Percentiles rank a stretch among this genome's conserved stretches.
Conservation (phyloP, 2,329 filamentous ascomycete species). For the Samsoniella hepiali region DNA sequence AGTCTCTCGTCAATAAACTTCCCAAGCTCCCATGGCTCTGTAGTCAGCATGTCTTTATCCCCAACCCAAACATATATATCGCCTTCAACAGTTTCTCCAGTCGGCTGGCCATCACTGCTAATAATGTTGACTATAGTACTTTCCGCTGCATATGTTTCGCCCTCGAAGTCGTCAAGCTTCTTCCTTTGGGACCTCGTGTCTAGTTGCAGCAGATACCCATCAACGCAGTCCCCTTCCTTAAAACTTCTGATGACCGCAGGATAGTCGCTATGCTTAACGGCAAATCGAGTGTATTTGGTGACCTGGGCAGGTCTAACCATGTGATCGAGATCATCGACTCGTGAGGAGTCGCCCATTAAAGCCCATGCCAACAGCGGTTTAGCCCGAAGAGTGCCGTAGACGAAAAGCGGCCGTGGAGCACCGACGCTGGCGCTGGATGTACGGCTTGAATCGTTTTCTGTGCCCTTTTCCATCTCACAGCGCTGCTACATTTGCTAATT, state of each 20-base stretch:
- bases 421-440: too few species aligned
- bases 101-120: not conserved
- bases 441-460: too few species aligned
- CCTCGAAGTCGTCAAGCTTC: slow-evolving; percentile 35
- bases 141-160: slow-evolving; percentile 24
- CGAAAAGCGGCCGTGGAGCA: slow-evolving; percentile 25
- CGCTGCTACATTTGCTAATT: too few species aligned
- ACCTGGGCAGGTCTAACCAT: slow-evolving; percentile 18
- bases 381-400: slow-evolving; percentile 31
- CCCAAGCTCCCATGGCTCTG: slow-evolving; percentile 27
- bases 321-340: not conserved
- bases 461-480: too few species aligned
- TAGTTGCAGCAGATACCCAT: slow-evolving; percentile 26
- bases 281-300: slow-evolving; percentile 20
- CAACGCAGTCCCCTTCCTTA: slow-evolving; percentile 19
- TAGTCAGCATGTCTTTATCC: slow-evolving; percentile 19
- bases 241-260: slow-evolving; percentile 24
- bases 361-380: slow-evolving; percentile 30
- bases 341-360: slow-evolving; percentile 27
- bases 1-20: slow-evolving; percentile 26
- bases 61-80: slow-evolving; percentile 34
- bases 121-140: slow-evolving; percentile 19
- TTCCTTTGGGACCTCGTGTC: slow-evolving; percentile 27
- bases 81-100: slow-evolving; percentile 23
- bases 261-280: slow-evolving; percentile 26